phyloP scores from a whole-genome alignment of 768 basidiomycete species.

The Collybia sordida region DNA sequence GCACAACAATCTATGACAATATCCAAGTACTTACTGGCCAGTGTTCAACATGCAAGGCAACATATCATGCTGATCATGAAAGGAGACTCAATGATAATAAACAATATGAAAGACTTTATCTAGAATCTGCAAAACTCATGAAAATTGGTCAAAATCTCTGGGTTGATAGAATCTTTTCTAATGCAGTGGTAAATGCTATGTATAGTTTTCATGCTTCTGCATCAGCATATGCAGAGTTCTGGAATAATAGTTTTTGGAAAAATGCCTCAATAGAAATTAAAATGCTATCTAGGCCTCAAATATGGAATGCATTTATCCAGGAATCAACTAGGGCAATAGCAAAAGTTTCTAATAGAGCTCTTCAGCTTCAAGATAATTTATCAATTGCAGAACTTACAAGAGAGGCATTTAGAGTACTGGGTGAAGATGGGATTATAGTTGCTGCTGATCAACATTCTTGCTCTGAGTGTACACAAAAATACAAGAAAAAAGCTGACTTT shows the following conservation, averaged over 20 bases:
- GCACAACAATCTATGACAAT: no score
- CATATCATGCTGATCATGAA: no score
- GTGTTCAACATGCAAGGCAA: no score
- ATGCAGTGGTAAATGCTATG: conserved; percentile 10
- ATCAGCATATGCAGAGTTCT: no score
- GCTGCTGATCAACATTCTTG: not conserved
- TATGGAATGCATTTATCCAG: conserved; percentile 15
- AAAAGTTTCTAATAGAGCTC: not conserved
- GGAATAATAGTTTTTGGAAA: conserved; percentile 10
- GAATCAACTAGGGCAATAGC: conserved; percentile 9
- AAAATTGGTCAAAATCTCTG: conserved; percentile 12
- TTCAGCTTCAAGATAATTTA: conserved; percentile 6
- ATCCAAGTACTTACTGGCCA: no score
- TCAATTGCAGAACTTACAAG: not conserved
- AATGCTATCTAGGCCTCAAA: conserved; percentile 5
- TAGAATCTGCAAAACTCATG: conserved; percentile 8
- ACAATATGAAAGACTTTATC: no score
- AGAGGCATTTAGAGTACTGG: not conserved
- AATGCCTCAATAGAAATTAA: not conserved
- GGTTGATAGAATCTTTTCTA: conserved; percentile 12
- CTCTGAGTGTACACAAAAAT: conserved; percentile 4
- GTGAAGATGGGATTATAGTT: not conserved
- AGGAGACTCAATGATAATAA: no score
- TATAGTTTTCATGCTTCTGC: conserved; percentile 16
- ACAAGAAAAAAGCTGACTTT: not conserved